These are phyloP conservation scores for Histomonas meleagridis DNA, from an alignment of 208 protist genomes.

Conservation along the genomic window DNA sequence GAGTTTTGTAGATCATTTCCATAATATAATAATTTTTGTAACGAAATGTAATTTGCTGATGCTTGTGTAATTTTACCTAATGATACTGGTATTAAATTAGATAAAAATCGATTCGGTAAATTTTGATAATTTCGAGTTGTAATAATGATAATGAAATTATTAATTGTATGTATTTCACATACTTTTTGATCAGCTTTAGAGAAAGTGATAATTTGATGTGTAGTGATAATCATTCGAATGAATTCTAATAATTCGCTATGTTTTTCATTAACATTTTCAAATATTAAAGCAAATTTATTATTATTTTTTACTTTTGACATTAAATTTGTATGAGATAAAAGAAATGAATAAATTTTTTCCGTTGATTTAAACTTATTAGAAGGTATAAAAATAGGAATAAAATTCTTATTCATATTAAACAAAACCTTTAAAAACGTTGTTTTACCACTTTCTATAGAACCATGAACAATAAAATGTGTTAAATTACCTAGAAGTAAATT, in stretches of 20 bases:
- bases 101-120: background rate
- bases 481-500: background rate
- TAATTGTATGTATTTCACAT: background rate
- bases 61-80: background rate
- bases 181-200: constrained; percentile 6
- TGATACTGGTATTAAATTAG: background rate
- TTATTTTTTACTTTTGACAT: background rate
- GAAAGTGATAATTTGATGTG: background rate
- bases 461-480: background rate
- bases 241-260: background rate
- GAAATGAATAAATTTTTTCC: background rate
- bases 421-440: background rate
- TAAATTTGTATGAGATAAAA: background rate
- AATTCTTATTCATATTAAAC: background rate
- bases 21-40: background rate
- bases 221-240: background rate
- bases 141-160: background rate
- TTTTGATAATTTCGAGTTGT: background rate
- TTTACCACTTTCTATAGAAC: background rate
- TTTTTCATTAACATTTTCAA: background rate
- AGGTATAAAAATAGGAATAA: background rate
- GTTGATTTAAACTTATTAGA: background rate
- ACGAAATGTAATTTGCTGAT: background rate
- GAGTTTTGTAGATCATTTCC: background rate
- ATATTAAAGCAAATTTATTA: background rate